Evolutionary conservation across 805 yeast species (phyloP).

Genomic region (Naumovozyma dairenensis): DNA sequence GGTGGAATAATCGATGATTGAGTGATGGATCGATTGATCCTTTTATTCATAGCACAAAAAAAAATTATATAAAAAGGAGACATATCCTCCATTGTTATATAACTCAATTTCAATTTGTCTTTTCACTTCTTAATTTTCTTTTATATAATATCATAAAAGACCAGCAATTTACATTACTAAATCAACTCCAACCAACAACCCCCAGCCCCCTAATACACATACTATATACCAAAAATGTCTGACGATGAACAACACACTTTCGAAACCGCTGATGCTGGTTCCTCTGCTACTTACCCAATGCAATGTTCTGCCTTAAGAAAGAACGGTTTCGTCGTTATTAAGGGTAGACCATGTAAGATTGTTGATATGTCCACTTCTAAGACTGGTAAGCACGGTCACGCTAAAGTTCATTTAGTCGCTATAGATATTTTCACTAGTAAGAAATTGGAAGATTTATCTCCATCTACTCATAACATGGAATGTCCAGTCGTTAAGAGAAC

Average conservation of each 20-base stretch:
- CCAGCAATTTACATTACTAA: too few species aligned
- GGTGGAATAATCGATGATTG: too few species aligned
- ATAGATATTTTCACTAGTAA: conserved; percentile 97
- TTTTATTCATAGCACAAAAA: too few species aligned
- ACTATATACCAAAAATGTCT: conserved; percentile 19
- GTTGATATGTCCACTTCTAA: conserved; percentile 99
- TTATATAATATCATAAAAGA: too few species aligned
- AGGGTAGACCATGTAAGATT: conserved; percentile 99
- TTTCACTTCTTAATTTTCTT: too few species aligned
- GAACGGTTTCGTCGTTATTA: conserved; percentile 98
- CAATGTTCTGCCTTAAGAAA: conserved; percentile 99
- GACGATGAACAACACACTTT: conserved; percentile 65
- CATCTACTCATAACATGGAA: conserved; percentile 99
- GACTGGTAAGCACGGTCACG: conserved; percentile 99
- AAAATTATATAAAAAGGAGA: too few species aligned
- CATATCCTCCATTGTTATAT: too few species aligned
- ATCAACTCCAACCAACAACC: too few species aligned
- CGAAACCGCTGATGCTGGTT: conserved; percentile 98
- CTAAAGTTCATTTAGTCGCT: conserved; percentile 99
- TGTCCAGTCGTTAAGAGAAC: conserved; percentile 95
- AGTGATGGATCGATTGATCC: too few species aligned
- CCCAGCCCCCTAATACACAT: conserved; percentile 1
- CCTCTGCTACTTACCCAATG: conserved; percentile 96
- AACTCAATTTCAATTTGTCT: too few species aligned
- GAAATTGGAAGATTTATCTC: conserved; percentile 99